Conservation (phyloP, 805 yeast genomes). For the Candida stauntonica region DNA sequence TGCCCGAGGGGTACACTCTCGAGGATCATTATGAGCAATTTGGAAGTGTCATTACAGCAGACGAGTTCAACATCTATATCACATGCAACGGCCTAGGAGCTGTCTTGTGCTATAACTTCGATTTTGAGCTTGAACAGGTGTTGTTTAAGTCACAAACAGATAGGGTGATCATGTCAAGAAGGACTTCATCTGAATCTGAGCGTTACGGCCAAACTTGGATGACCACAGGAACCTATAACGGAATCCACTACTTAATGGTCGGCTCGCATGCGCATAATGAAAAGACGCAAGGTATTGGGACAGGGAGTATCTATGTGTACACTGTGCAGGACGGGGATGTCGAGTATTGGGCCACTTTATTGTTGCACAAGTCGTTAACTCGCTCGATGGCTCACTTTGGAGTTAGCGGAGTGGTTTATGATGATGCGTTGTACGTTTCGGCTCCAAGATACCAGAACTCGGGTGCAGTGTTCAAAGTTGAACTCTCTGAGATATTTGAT, state of each 20-base stretch:
- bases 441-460: constrained; percentile 47
- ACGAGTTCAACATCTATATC: constrained; percentile 28
- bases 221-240: constrained; percentile 12
- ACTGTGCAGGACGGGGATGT: neutral
- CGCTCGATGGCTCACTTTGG: constrained; percentile 19
- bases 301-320: constrained; percentile 41
- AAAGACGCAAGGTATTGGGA: constrained; percentile 27
- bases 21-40: constrained; percentile 37
- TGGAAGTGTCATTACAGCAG: constrained; percentile 33
- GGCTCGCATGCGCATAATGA: constrained; percentile 9
- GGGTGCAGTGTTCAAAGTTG: constrained; percentile 40
- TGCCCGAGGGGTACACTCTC: constrained; percentile 21
- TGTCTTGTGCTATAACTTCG: constrained; percentile 32
- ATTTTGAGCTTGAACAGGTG: constrained; percentile 18
- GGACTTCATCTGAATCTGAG: constrained; percentile 13
- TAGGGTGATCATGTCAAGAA: constrained; percentile 18
- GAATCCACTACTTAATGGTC: constrained; percentile 10
- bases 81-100: constrained; percentile 36
- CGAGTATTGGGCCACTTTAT: constrained; percentile 7
- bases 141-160: constrained; percentile 22
- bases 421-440: constrained; percentile 31
- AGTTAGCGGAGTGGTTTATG: constrained; percentile 2
- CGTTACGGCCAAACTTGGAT: constrained; percentile 20
- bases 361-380: neutral
- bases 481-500: constrained; percentile 20